phyloP scores from a whole-genome alignment of 257 asterid species.

The Solanum tarapatanum region DNA sequence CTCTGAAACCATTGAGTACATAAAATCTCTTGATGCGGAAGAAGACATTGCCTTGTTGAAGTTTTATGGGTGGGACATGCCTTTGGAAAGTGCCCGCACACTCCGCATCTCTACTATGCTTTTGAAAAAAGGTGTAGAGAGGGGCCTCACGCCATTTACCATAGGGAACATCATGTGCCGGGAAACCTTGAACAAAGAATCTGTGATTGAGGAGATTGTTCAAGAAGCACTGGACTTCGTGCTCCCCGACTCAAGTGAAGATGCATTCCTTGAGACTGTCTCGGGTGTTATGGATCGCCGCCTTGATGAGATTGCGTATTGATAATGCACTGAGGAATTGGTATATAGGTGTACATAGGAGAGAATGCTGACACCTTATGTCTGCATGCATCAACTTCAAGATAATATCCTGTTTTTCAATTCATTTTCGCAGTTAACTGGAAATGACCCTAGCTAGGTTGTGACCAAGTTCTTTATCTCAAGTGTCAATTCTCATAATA shows the following conservation, averaged over 20 bases:
- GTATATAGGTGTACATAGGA: slow-evolving; percentile 21
- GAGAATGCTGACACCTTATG: background rate
- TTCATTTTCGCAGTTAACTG: background rate
- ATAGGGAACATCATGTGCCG: slow-evolving; percentile 83
- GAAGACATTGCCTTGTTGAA: slow-evolving; percentile 6
- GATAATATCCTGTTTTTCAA: background rate
- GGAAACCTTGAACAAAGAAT: slow-evolving; percentile 46
- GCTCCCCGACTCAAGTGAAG: slow-evolving; percentile 63
- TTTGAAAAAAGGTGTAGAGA: slow-evolving; percentile 70
- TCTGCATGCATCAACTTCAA: background rate
- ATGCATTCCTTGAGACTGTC: slow-evolving; percentile 52
- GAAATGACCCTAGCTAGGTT: background rate
- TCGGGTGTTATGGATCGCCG: slow-evolving; percentile 50
- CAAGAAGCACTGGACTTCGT: slow-evolving; percentile 55
- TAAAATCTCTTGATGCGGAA: slow-evolving; percentile 9
- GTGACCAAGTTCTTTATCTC: background rate
- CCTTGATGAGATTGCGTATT: slow-evolving; percentile 31
- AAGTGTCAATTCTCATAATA: background rate
- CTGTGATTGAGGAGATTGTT: slow-evolving; percentile 63
- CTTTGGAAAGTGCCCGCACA: slow-evolving; percentile 56
- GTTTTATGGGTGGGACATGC: slow-evolving; percentile 15
- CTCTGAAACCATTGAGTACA: slow-evolving; percentile 3
- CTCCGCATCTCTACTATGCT: slow-evolving; percentile 87
- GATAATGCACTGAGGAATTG: background rate
- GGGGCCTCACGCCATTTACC: slow-evolving; percentile 60